These are phyloP conservation scores for Chlamydomonas sp. DNA, from an alignment of 139 green algal genomes.

Conservation along the genomic window DNA sequence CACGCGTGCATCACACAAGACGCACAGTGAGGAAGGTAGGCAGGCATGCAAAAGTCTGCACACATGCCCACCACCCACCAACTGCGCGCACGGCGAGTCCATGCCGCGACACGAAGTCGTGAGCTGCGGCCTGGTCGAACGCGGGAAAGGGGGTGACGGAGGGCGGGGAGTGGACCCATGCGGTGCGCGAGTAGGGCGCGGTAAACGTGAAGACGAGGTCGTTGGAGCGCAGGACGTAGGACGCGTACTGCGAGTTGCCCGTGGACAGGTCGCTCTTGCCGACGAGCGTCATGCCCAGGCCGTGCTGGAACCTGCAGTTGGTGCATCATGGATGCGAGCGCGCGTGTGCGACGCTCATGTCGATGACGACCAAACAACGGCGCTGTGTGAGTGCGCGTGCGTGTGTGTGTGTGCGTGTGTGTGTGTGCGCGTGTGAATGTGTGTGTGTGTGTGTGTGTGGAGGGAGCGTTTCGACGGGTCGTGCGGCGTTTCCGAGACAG, in stretches of 20 bases:
- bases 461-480: no score
- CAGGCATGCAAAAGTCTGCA: no score
- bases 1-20: no score
- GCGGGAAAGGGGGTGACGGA: slow-evolving; percentile 12
- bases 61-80: slow-evolving; percentile 57
- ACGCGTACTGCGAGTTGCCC: slow-evolving; percentile 74
- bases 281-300: slow-evolving; percentile 83
- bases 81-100: slow-evolving; percentile 83
- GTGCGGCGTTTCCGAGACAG: background rate
- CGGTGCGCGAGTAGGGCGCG: slow-evolving; percentile 68
- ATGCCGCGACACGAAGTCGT: slow-evolving; percentile 75
- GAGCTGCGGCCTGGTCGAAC: slow-evolving; percentile 52
- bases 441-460: no score
- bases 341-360: background rate
- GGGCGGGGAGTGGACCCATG: background rate
- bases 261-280: slow-evolving; percentile 84
- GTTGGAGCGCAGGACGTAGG: slow-evolving; percentile 73
- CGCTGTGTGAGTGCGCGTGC: background rate
- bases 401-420: no score
- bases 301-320: slow-evolving; percentile 71
- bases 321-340: slow-evolving; percentile 1
- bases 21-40: no score
- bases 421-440: no score
- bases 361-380: no score
- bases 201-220: slow-evolving; percentile 92